Base-by-base conservation (phyloP, 2,329 filamentous ascomycete species). In the Hawksworthiomyces lignivorus region DNA sequence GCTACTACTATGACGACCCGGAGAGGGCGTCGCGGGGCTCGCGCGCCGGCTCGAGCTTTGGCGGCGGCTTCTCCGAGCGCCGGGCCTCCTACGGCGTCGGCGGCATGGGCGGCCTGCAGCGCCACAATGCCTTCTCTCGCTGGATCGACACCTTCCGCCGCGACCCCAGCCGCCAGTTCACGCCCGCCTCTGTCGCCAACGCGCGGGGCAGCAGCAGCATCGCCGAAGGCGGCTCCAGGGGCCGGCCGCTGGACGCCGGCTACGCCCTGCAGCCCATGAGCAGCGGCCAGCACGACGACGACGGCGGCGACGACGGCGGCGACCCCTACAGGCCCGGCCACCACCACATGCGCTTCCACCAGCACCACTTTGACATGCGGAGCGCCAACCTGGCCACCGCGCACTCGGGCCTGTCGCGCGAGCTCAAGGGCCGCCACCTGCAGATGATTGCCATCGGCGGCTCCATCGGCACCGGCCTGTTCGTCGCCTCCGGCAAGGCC, bases 381-480 rank as follows among this genome's bases (percentile, higher is more conserved):
- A 62, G 64, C 52, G 78, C 75, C 36, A 73, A 86, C 56, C 64
- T 87, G 50, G 82, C 88, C 56, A 89, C 87, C 2, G 84, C 86
- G 4, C 73, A 81, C 50, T 82, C 85, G 34, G 79, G 83, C 7
- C 70, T 97, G 38, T 78, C 84, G 38, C 73, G 88, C 55, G 82
- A 80, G 59, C 65, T 94, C 52, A 92, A 94, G 64, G 80, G 81
- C 17, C 74, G 88, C 36, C 90, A 97, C 68, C 59, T 96, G 58
- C 89, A 96, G 67, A 96, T 96, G 90, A 96, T 96, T 69, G 90
- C 90, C 12, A 94, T 96, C 52, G 88, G 88, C 53, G 89, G 89
- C 32, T 90, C 85, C 10, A 95, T 95, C 54, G 85, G 84, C 77
- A 89, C 84, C 19, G 88, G 89, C 50, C 69, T 96, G 3, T 95